Conservation (phyloP, 805 yeast species). For the Starmerella floris region DNA sequence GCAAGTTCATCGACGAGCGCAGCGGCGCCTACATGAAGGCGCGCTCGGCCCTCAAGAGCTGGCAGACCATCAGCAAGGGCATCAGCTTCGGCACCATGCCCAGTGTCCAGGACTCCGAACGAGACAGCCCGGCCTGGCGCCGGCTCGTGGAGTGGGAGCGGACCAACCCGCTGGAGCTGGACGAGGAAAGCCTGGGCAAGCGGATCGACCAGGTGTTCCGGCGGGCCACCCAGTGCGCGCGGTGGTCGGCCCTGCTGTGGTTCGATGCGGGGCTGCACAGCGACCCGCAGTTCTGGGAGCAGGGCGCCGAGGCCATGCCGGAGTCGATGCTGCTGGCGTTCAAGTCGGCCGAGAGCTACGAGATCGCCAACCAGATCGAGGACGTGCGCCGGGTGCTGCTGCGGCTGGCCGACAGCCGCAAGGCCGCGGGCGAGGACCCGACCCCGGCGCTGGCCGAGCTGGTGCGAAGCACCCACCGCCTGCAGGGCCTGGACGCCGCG, state of each 20-base stretch:
- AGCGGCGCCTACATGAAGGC: constrained; percentile 81
- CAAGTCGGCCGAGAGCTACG: constrained; percentile 56
- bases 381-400: constrained; percentile 41
- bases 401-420: constrained; percentile 37
- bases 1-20: constrained; percentile 69
- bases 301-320: constrained; percentile 54
- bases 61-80: constrained; percentile 33
- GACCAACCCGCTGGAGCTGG: constrained; percentile 50
- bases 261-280: constrained; percentile 34
- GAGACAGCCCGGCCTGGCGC: constrained; percentile 10
- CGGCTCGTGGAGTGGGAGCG: constrained; percentile 50
- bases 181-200: constrained; percentile 35
- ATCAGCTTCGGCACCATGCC: constrained; percentile 10
- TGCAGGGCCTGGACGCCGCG: constrained; percentile 54
- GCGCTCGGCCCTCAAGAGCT: constrained; percentile 57
- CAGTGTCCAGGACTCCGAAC: constrained; percentile 1
- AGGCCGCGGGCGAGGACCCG: constrained; percentile 26
- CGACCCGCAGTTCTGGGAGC: constrained; percentile 34
- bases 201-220: constrained; percentile 61
- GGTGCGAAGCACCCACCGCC: constrained; percentile 60
- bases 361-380: constrained; percentile 39
- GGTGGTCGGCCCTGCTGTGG: constrained; percentile 67
- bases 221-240: constrained; percentile 48
- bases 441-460: constrained; percentile 56
- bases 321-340: constrained; percentile 52